phyloP scores from a whole-genome alignment of 345 rosid species.

The Odontarrhena argentea region DNA sequence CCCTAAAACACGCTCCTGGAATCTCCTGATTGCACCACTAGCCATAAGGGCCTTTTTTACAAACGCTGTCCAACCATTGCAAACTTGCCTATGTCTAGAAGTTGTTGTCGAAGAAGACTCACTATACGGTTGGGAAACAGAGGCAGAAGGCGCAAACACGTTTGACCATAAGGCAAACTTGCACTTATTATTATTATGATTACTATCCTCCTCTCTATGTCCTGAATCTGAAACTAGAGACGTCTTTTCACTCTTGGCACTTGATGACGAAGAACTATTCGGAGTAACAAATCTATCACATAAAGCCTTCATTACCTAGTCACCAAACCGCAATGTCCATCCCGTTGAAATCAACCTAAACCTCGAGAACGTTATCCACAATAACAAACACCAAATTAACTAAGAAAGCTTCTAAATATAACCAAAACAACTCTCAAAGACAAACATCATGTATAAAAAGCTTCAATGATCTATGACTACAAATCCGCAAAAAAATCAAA shows the following conservation, averaged over 20 bases:
- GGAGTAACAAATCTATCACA: constrained; percentile 54
- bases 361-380: constrained; percentile 33
- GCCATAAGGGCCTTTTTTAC: constrained; percentile 63
- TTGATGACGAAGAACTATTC: constrained; percentile 48
- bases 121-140: constrained; percentile 56
- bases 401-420: no score
- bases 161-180: constrained; percentile 60
- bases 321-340: constrained; percentile 32
- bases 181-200: constrained; percentile 37
- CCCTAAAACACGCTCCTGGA: constrained; percentile 86
- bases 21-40: constrained; percentile 80
- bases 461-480: not conserved
- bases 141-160: constrained; percentile 67
- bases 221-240: constrained; percentile 57
- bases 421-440: not conserved
- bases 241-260: constrained; percentile 41
- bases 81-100: constrained; percentile 49
- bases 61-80: constrained; percentile 72
- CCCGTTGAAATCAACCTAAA: constrained; percentile 37
- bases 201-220: constrained; percentile 29
- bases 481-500: not conserved
- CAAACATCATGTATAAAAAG: not conserved
- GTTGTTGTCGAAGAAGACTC: constrained; percentile 45
- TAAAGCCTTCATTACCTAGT: constrained; percentile 73
- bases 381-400: constrained; percentile 12